Conservation (phyloP, 257 asterid species). For the Nemophila menziesii region DNA sequence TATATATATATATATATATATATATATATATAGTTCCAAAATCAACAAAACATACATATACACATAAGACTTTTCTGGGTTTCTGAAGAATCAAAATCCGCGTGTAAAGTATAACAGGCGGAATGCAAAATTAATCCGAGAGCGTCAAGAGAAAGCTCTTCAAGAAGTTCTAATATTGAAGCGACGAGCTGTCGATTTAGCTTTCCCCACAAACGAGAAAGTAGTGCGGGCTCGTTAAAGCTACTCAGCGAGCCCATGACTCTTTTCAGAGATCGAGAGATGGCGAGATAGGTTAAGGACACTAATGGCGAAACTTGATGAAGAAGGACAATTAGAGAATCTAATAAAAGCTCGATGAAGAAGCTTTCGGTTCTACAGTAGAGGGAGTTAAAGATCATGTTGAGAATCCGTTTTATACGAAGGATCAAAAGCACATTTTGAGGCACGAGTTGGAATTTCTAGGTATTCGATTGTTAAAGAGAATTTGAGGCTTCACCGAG, state of each 20-base stretch:
- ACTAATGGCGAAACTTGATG: slow-evolving; percentile 75
- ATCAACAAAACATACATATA: too few species aligned
- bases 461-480: slow-evolving; percentile 72
- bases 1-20: too few species aligned
- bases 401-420: slow-evolving; percentile 87
- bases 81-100: too few species aligned
- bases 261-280: slow-evolving; percentile 84
- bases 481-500: slow-evolving; percentile 65
- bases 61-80: too few species aligned
- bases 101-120: too few species aligned
- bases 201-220: slow-evolving; percentile 84
- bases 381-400: slow-evolving; percentile 50
- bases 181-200: slow-evolving; percentile 85
- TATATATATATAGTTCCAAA: too few species aligned
- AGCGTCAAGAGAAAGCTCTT: slow-evolving; percentile 79
- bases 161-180: slow-evolving; percentile 79
- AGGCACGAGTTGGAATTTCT: slow-evolving; percentile 62
- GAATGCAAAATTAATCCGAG: slow-evolving; percentile 35
- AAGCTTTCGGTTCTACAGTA: slow-evolving; percentile 31
- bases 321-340: slow-evolving; percentile 79
- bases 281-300: slow-evolving; percentile 78
- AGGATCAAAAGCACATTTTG: slow-evolving; percentile 57
- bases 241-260: slow-evolving; percentile 92
- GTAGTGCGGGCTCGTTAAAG: slow-evolving; percentile 79
- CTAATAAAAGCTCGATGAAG: slow-evolving; percentile 96